Base-by-base conservation (phyloP, 805 yeast genomes). In the Saturnispora sekii region DNA sequence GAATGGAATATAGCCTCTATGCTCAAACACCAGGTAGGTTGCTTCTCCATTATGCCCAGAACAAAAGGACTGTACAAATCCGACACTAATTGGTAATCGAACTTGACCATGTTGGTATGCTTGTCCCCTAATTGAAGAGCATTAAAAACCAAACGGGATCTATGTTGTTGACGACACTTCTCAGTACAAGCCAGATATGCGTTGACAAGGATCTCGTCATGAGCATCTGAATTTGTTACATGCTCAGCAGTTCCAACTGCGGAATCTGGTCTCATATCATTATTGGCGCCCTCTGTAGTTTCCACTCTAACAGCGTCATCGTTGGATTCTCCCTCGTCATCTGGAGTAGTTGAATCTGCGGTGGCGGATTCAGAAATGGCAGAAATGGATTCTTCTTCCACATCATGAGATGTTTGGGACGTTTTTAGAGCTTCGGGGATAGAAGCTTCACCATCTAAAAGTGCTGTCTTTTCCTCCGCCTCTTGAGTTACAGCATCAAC, bases 21-120 rank as follows among this genome's bases (percentile, higher is more conserved):
- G 49, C 73, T 69, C 11, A 64, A 58, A 60, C 95, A 81, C 93
- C 95, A 87, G 10, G 62, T 65, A 5, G 60, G 67, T 58, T 87
- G 95, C 47, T 67, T 69, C 5, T 64, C 55, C 55, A 67, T 84
- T 1, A 74, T 63, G 1, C 63, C 57, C 35, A 81, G 46, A 0
- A 76, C 66, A 35, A 64, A 62, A 15, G 73, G 76, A 0, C 73
- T 56, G 59, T 77, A 76, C 0, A 71, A 68, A 28, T 55, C 51
- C 34, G 61, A 64, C 31, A 58, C 52, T 3, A 48, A 36, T 14
- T 56, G 46, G 43, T 53, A 53, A 44, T 58, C 50, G 7, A 59
- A 45, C 9, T 59, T 44, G 7, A 51, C 41, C n/a, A 52, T 58
- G 7, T 50, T 37, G 15, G 53, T 53, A 26, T 49, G 33, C 3